A percentile compares a stretch with the other conserved stretches of the same genome.
Conservation (phyloP, 768 basidiomycete genomes). For the Kwoniella sp. region DNA sequence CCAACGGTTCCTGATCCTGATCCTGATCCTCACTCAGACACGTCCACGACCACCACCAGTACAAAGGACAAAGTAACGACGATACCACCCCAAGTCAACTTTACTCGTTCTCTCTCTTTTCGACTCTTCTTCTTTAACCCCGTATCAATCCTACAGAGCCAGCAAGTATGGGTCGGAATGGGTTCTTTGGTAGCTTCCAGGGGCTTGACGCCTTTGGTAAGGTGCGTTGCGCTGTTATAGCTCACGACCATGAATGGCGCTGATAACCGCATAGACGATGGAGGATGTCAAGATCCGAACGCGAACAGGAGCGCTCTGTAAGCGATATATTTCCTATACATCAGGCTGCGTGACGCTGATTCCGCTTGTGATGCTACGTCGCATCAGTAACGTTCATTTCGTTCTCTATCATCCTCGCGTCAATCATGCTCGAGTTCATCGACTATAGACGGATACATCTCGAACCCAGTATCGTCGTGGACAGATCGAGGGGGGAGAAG, state of each 20-base stretch:
- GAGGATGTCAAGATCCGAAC: conserved; percentile 99
- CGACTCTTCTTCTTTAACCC: too few species aligned
- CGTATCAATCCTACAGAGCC: too few species aligned
- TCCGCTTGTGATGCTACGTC: neutral
- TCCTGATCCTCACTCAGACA: too few species aligned
- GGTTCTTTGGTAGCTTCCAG: conserved; percentile 63
- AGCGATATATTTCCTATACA: conserved; percentile 49
- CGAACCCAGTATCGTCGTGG: conserved; percentile 88
- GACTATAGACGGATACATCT: conserved; percentile 86
- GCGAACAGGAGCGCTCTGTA: conserved; percentile 84
- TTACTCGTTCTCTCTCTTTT: too few species aligned
- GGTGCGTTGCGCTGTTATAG: conserved; percentile 64
- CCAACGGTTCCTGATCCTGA: too few species aligned
- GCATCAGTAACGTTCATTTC: conserved; percentile 85
- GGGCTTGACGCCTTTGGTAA: conserved; percentile 99
- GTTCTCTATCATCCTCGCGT: conserved; percentile 85
- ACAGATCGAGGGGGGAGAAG: conserved; percentile 92
- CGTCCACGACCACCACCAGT: too few species aligned
- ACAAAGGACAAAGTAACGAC: too few species aligned
- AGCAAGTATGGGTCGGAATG: conserved; percentile 55
- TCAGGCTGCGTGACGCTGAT: neutral
- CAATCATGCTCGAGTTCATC: conserved; percentile 90
- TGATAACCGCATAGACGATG: too few species aligned
- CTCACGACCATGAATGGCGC: too few species aligned
- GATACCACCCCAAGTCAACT: too few species aligned